Evolutionary conservation across 371 early-diverging fungal genomes (phyloP), one percentile per base, ranked within the genome.

Genomic region (Apophysomyces elegans): DNA sequence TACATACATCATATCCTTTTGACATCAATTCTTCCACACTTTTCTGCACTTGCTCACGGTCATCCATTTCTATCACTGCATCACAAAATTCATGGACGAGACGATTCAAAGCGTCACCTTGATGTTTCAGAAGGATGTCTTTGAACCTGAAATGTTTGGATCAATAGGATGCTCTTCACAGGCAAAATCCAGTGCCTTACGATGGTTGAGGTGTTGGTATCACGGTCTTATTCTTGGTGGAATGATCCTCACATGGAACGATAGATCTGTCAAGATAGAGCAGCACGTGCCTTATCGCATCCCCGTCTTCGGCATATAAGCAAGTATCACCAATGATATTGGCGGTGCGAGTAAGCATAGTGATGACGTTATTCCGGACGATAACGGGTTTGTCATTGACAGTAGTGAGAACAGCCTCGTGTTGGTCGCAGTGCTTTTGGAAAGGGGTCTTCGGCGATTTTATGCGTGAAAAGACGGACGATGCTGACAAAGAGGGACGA

Each of bases 381-480:
- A 43, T 12, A 44, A 72, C 36, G 5, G 63, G 37, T 18, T 65
- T 68, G 37, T 62, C 63, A 36, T 68, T 71, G n/a, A 66, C 37
- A n/a, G 71, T 64, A 9, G 64, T 56, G 36, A 66, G 56, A 13
- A 59, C 35, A 18, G 36, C 14, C 59, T 59, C 21, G 45, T 14
- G 16, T 14, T 38, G 37, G 11, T 26, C 59, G 50, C 39, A 65
- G 47, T 65, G 35, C 32, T 58, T 36, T 43, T 54, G 58, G 36
- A 45, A 18, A 44, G 46, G 58, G 14, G 56, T 44, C 14, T 41
- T 16, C 8, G 66, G 64, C 7, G 71, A 66, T 11, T 64, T 61
- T 56, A 70, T 60, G 44, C 71, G 66, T 41, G 66, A 62, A 18
- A 70, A 56, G 37, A 70, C 66, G 11, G 71, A 65, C 41, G 71